Base-by-base conservation (phyloP, 805 yeast species). In the Diddensiella transvaalensis region DNA sequence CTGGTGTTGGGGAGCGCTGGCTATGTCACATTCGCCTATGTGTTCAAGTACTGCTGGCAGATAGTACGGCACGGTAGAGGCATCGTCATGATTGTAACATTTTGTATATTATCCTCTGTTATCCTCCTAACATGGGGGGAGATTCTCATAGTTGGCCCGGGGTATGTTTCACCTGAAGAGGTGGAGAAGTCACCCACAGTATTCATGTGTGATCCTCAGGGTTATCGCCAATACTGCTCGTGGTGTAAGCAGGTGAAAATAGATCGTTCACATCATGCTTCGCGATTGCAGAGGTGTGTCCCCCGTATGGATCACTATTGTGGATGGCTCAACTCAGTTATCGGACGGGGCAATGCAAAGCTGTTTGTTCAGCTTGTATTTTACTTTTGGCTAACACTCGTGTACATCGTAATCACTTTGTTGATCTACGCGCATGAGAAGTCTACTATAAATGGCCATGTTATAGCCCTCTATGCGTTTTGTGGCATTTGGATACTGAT, bases 301-400 rank as follows among this genome's bases (percentile, higher is more conserved):
- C 80, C 86, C 0, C 72, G 76, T 49, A 84, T 86, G 72, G 98
- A 90, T 65, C 98, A 90, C 63, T 83, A 74, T 59, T 90, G 98
- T 62, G 60, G 79, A 0, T 88, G 87, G 83, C 65, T 91, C 0
- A 95, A 95, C 1, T 62, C 74, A 0, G 77, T 80, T 3, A 78
- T 90, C 39, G 96, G 96, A 0, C 75, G 77, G 50, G 63, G 68
- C 33, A 90, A 91, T 64, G 79, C 80, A 61, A 61, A 75, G 43
- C 66, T 71, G 23, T 89, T 89, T 58, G 44, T 82, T 2, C 80
- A 77, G 52, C 82, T 52, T 19, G 45, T 55, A 15, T 47, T 71
- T 3, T 68, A 70, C 57, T 64, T 72, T 24, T 62, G 66, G 22
- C 19, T 62, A 2, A 61, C 68, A 39, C 70, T 79, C 37, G 43